Base-by-base conservation (phyloP, 768 basidiomycete species). In the Rhizopogon vinicolor region DNA sequence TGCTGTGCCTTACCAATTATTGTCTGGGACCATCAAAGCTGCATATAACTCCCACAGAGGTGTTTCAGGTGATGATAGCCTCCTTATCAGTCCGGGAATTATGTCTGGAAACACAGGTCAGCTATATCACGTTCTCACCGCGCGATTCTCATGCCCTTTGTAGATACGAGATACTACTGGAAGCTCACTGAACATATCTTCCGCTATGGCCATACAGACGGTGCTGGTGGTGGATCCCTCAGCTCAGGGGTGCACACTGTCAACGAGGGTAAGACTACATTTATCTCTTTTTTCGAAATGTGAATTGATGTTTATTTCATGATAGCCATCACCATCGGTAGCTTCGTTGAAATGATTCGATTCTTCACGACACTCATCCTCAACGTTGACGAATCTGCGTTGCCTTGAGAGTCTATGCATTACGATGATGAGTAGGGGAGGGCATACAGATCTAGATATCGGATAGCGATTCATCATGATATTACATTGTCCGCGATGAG, bases 281-380 rank as follows among this genome's bases (percentile, higher is more conserved):
- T 41, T 25, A 22, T 25, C 28, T 40, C 8, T 29, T 3, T 41
- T 12, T 12, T 50, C 25, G 41, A 39, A 6, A 19, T 1, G 14
- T 37, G 40, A 25, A 10, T 55, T 16, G 37, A 44, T 54, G 12
- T 18, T 48, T 43, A 29, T 39, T 25, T 8, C 7, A 16, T 40
- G 12, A 39, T 56, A 87, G 87, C 73, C 28, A 69, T 85, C n/a
- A 60, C 70, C 8, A 75, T 75, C 1, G 78, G 81, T 55, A 69
- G 72, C 5, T 81, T 87, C 57, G 65, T 88, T 45, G 86, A 88
- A 64, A 78, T 83, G 54, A 82, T 89, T 45, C 73, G 80, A 25
- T 91, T 89, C 70, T 89, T 82, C 65, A 72, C 78, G 0, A 78
- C 77, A 3, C 71, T 89, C 33, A 81, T 90, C n/a, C 71, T 91